Base-by-base conservation (phyloP, 1,139 yeast genomes). In the Candida smagusa region DNA sequence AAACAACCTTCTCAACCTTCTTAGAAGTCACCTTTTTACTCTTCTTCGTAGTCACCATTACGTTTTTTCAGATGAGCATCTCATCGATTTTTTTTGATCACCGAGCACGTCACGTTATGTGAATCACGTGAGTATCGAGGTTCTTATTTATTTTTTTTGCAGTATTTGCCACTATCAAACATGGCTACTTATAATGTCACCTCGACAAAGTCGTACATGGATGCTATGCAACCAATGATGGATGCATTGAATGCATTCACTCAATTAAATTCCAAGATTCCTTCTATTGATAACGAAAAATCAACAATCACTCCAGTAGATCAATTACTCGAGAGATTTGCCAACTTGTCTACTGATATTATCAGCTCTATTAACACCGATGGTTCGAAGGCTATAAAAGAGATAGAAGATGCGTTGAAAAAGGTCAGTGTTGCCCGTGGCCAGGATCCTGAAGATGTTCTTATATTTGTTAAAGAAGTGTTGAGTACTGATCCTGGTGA, bases 161-260 rank as follows among this genome's bases (percentile, higher is more conserved):
- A 22, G 12, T 11, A 8, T 35, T 36, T 26, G 39, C 39, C 39
- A 36, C 39, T 31, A 16, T 11, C 7, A 27, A 25, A 24, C 31
- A 65, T 65, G 69, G 63, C 65, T 4, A 52, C 63, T 28, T 70
- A 70, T 44, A 61, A 67, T 31, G 83, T 72, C 7, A 65, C 76
- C n/a, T 82, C 89, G 1, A 81, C 89, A 4, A 75, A 79, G 56
- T 83, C 92, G 26, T 84, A 78, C 60, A 79, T 84, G 85, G 77
- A 76, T 54, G 90, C 92, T 27, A 83, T 84, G 88, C 75, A 71
- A 54, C 74, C 79, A 2, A 74, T 84, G 80, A 62, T 75, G 26
- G 77, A 72, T 9, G 58, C 71, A 1, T 53, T 80, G 35, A 54
- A 56, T 7, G 45, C 51, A 2, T 43, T 78, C 21, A 56, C 62